Base-by-base conservation (phyloP, 2,329 filamentous ascomycete genomes). In the Colletotrichum sp. region DNA sequence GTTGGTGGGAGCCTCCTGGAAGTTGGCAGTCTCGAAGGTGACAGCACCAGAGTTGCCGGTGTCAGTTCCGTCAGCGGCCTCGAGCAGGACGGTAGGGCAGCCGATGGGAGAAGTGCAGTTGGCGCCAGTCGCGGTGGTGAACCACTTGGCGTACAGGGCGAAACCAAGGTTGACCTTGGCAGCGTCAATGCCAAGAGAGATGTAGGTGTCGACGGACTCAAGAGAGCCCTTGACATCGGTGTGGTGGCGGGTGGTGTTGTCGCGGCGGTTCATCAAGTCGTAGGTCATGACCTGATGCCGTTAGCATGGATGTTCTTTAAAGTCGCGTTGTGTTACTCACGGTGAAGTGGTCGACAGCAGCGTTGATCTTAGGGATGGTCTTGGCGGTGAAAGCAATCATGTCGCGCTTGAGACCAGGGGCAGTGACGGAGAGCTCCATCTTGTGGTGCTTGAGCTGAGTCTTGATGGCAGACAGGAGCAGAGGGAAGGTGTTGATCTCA, bases 261-360 rank as follows among this genome's bases (percentile, higher is more conserved):
- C 92, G n/a, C 94, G 90, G 13, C 93, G 92, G 84, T 94, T 95
- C 89, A 94, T 93, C 64, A 95, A 81, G 80, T 95, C 93, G 81
- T 95, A 95, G 10, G 90, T 89, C 93, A 95, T 95, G 77, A 95
- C 85, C 84, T 85, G 5, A 24, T 21, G 18, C 10, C 2, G 39
- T 39, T 34, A 32, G 18, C 18, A 36, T 60, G 13, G 18, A n/a
- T 8, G 2, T 26, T 26, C 8, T 2, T 2, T 0, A 0, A 18
- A 18, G 3, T 16, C 1, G 9, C 3, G 5, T 2, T 0, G 39
- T 8, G 4, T 7, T 5, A 79, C 78, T 72, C 62, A 85, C 84
- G 65, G 95, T 95, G 80, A 95, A 87, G 80, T 92, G 93, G 81
- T 95, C 92, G 21, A 94, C 88, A 2, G 87, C 86, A 15, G 85